Conservation (phyloP, 495 filamentous ascomycete genomes). For the Acidomyces sp. region DNA sequence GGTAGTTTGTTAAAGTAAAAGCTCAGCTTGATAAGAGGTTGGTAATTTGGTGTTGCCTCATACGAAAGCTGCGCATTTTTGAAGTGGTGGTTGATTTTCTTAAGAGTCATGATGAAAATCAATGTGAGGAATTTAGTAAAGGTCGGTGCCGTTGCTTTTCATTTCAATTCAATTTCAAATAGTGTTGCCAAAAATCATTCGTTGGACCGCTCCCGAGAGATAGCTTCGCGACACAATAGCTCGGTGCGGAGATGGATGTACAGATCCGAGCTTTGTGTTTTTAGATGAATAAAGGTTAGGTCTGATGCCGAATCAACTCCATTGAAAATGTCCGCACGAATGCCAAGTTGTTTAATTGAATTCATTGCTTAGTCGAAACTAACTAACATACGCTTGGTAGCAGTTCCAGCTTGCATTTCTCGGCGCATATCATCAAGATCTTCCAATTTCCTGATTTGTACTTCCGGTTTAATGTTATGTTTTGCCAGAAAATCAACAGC, state of each 20-base stretch:
- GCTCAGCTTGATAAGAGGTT: constrained; percentile 25
- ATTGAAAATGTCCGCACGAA: too few relatives aligned
- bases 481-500: constrained; percentile 31
- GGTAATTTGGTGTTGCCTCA: constrained; percentile 22
- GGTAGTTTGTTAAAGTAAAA: constrained; percentile 28
- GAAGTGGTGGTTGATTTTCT: constrained; percentile 24
- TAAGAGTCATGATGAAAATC: constrained; percentile 21
- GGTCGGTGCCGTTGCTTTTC: too few relatives aligned
- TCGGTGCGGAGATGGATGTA: too few relatives aligned
- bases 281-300: too few relatives aligned
- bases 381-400: constrained; percentile 22
- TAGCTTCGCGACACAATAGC: too few relatives aligned
- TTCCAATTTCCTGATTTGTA: constrained; percentile 28
- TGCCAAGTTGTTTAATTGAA: too few relatives aligned
- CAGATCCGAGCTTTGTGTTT: too few relatives aligned
- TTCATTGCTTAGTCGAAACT: constrained; percentile 17
- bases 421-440: constrained; percentile 27
- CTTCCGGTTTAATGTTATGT: constrained; percentile 28
- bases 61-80: constrained; percentile 17
- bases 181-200: too few relatives aligned
- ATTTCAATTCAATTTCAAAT: too few relatives aligned
- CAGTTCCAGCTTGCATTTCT: constrained; percentile 24
- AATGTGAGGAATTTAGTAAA: too few relatives aligned
- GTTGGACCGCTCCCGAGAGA: too few relatives aligned
- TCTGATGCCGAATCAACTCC: too few relatives aligned